phyloP scores from a whole-genome alignment of 2,329 filamentous ascomycete species.

The Botrytis porri region DNA sequence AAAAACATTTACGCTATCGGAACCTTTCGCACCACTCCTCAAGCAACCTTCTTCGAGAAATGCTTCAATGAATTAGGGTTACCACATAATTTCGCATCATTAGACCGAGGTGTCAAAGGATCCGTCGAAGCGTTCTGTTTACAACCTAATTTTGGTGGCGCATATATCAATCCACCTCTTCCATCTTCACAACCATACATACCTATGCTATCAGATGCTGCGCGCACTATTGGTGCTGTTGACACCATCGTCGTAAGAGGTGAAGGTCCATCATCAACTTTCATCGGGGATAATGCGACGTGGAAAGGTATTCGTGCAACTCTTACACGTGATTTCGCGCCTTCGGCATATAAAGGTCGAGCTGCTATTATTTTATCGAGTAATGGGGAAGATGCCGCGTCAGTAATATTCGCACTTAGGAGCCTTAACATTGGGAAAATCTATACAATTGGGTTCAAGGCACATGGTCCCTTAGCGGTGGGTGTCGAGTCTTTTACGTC shows the following conservation, averaged over 20 bases:
- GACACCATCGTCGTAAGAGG: slow-evolving; percentile 72
- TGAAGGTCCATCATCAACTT: slow-evolving; percentile 48
- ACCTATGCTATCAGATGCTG: slow-evolving; percentile 68
- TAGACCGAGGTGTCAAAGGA: slow-evolving; percentile 66
- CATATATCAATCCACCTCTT: slow-evolving; percentile 74
- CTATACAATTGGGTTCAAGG: slow-evolving; percentile 80
- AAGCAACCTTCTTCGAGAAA: slow-evolving; percentile 83
- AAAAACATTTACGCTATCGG: slow-evolving; percentile 79
- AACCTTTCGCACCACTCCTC: slow-evolving; percentile 64
- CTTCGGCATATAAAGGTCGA: slow-evolving; percentile 74
- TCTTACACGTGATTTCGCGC: slow-evolving; percentile 75
- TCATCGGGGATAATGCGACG: slow-evolving; percentile 77
- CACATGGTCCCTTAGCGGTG: slow-evolving; percentile 57
- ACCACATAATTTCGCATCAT: slow-evolving; percentile 74
- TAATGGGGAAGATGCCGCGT: slow-evolving; percentile 71
- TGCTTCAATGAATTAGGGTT: slow-evolving; percentile 80
- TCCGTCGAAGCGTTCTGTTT: slow-evolving; percentile 70
- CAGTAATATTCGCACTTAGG: slow-evolving; percentile 74
- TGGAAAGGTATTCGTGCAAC: slow-evolving; percentile 85
- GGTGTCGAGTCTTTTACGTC: slow-evolving; percentile 64
- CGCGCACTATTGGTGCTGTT: slow-evolving; percentile 73
- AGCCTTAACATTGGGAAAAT: slow-evolving; percentile 74
- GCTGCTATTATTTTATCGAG: slow-evolving; percentile 74
- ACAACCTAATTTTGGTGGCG: slow-evolving; percentile 75
- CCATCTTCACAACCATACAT: slow-evolving; percentile 57